Evolutionary conservation across 2,329 filamentous ascomycete species (phyloP), one percentile per base, ranked within the genome.

Genomic region (Talaromyces sp.): DNA sequence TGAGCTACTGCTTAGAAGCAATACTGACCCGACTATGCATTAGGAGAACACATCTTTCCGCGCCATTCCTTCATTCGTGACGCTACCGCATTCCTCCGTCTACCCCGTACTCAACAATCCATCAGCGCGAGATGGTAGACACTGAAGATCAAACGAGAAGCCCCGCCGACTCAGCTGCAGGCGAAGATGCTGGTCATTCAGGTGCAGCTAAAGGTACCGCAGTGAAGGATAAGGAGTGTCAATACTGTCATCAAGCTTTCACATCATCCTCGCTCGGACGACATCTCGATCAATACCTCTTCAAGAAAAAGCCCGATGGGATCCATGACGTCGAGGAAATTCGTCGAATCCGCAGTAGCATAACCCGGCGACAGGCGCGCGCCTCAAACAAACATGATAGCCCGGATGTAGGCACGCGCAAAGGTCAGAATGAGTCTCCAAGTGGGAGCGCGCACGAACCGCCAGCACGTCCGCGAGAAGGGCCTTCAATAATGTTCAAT

Each of bases 201-300:
- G 55, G 55, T 17, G 39, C 46, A 17, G 48, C 36, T 7, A 59
- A 59, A 37, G 45, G 36, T 1, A 22, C 52, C 55, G 81, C 88
- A 15, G 74, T 81, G 60, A 97, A 97, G 75, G 92, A 97, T 77
- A 91, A 89, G 70, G 86, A 81, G 63, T 97, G 93, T 72, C 89
- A 87, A 36, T 97, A 90, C 77, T 97, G 93, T 73, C 81, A 85
- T 48, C 91, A 96, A 73, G 81, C 88, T 6, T 97, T 97, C 70
- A 97, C 93, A 15, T 97, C 92, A 1, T 96, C 91, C 15, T 96
- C 91, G 2, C 84, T 97, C 55, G 93, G 93, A 52, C 88, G 93
- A 46, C 93, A 97, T 75, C 86, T 97, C 64, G 93, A 97, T 72
- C 84, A 96, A 39, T 97, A 95, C 73, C 92, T 97, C 67, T 92